Percentiles rank a stretch among this genome's conserved stretches.
Conservation (phyloP, 2,329 filamentous ascomycete genomes). For the Metarhizium robertsii region DNA sequence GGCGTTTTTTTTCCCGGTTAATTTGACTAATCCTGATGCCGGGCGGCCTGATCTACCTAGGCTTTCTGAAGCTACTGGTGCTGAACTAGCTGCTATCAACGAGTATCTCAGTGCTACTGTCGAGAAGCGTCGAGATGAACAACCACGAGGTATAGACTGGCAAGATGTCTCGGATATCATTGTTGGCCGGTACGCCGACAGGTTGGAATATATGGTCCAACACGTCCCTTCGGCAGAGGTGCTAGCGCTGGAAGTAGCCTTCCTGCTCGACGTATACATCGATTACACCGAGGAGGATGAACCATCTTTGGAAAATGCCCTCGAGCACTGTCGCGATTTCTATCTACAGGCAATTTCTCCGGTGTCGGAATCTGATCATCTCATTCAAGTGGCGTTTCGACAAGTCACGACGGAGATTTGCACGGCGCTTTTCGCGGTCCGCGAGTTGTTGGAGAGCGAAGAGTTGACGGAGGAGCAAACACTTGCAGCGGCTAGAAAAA, state of each 20-base stretch:
- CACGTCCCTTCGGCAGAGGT: conserved; percentile 12
- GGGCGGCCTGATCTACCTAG: conserved; percentile 7
- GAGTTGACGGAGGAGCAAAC: too few species aligned
- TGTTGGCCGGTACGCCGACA: conserved; percentile 45
- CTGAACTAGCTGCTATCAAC: not conserved
- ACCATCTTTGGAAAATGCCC: not conserved
- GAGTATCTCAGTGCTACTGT: not conserved
- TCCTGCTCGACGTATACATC: conserved; percentile 27
- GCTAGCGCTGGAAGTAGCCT: conserved; percentile 17
- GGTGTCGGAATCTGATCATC: not conserved
- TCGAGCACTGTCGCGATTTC: not conserved
- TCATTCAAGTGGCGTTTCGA: not conserved
- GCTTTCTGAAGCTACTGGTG: conserved; percentile 5
- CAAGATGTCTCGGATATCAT: conserved; percentile 53
- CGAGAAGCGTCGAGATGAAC: not conserved
- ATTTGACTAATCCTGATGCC: conserved; percentile 24
- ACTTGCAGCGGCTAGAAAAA: not conserved
- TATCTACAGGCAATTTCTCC: not conserved
- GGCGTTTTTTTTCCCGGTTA: conserved; percentile 30
- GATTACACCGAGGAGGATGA: conserved; percentile 18
- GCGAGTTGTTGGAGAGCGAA: not conserved
- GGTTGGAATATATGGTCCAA: conserved; percentile 29
- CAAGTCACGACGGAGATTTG: not conserved
- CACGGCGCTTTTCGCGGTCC: not conserved
- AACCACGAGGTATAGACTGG: conserved; percentile 37